Percentiles rank a stretch among this genome's conserved stretches.
Conservation (phyloP, 257 asterid genomes). For the Scutellaria baicalensis region DNA sequence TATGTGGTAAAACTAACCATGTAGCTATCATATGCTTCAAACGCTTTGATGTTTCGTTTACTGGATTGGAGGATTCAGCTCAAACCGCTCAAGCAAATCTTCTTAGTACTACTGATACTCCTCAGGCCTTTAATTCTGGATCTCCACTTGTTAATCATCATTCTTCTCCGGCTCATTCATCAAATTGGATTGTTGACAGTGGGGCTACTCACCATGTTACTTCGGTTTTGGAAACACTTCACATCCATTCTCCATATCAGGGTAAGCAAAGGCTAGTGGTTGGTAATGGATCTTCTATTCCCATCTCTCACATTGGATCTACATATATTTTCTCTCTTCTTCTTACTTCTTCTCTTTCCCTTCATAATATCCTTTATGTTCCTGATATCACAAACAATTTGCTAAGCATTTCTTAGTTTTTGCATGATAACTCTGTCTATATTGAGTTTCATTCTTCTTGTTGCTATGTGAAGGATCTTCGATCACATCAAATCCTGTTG, state of each 20-base stretch:
- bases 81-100: no score
- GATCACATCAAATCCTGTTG: no score
- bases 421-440: background rate
- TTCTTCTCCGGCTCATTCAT: no score
- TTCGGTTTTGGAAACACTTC: background rate
- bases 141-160: no score
- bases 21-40: no score
- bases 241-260: background rate
- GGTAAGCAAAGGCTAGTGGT: background rate
- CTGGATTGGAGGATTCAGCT: no score
- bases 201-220: background rate
- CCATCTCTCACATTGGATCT: background rate
- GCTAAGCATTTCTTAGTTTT: background rate
- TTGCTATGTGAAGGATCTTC: no score
- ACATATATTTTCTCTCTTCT: background rate
- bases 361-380: background rate
- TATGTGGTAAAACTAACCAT: no score
- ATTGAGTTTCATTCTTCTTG: no score
- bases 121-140: background rate
- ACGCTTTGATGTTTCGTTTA: no score
- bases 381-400: background rate
- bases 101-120: no score
- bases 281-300: background rate
- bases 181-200: background rate
- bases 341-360: background rate